These are phyloP conservation scores for Thielaviopsis euricoi DNA, from an alignment of 2,329 filamentous ascomycete genomes.

Conservation along the genomic window DNA sequence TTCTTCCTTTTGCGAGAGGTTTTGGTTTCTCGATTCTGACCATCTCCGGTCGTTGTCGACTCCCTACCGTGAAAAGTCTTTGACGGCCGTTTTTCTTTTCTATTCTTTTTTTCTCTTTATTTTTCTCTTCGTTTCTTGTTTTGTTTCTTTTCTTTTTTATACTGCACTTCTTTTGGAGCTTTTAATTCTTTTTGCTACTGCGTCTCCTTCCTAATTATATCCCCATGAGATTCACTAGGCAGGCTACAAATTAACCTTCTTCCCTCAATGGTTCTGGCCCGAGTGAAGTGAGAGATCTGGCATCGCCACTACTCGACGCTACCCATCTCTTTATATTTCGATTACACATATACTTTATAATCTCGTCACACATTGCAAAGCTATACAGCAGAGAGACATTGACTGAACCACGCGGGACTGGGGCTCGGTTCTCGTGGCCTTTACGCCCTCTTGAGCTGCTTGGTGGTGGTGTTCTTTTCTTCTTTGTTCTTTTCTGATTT, in stretches of 20 bases:
- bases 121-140: not conserved
- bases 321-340: not conserved
- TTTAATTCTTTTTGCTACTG: not conserved
- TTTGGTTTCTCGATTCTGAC: not conserved
- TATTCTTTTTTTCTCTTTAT: too few species aligned
- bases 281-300: conserved; percentile 11
- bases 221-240: not conserved
- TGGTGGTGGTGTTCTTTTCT: not conserved
- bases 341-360: not conserved
- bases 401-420: not conserved
- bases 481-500: conserved; percentile 3
- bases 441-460: not conserved
- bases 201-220: not conserved
- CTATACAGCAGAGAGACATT: not conserved
- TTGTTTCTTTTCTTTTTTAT: not conserved
- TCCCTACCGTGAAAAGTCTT: not conserved
- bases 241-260: not conserved
- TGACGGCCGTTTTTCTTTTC: not conserved
- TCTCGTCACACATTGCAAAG: not conserved
- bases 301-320: conserved; percentile 4
- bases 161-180: not conserved
- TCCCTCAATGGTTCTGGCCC: conserved; percentile 5
- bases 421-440: not conserved
- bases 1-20: not conserved
- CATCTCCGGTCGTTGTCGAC: not conserved